Percentiles rank a stretch among this genome's conserved stretches.
Evolutionary conservation across 768 basidiomycete species (phyloP).

Genomic region (Lactarius evosmus): DNA sequence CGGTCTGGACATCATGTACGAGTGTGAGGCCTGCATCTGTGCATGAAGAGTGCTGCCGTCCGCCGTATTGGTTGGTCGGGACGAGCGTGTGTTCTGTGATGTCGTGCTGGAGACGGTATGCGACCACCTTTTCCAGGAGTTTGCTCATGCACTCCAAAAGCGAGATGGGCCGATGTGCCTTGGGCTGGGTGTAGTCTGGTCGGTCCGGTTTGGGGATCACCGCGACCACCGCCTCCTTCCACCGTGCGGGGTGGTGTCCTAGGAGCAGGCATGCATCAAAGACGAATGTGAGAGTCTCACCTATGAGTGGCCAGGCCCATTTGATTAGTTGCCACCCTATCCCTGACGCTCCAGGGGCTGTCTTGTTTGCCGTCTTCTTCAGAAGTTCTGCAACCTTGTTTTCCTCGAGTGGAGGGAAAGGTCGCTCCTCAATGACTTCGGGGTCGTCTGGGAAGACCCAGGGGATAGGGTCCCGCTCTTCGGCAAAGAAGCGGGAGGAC

Average conservation of each 20-base stretch:
- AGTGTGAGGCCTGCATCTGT: slow-evolving; percentile 37
- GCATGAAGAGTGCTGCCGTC: slow-evolving; percentile 33
- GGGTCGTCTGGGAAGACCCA: too few species aligned
- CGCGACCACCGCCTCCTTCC: slow-evolving; percentile 33
- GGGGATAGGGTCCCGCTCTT: too few species aligned
- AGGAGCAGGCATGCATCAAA: not conserved
- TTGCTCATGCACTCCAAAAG: slow-evolving; percentile 35
- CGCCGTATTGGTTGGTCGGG: too few species aligned
- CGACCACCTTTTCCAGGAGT: slow-evolving; percentile 23
- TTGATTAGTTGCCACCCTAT: too few species aligned
- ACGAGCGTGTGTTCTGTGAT: slow-evolving; percentile 34
- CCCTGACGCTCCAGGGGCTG: too few species aligned
- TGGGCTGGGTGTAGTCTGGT: slow-evolving; percentile 35
- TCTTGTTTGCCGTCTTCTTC: too few species aligned
- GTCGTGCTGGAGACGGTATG: slow-evolving; percentile 37
- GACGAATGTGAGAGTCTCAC: not conserved
- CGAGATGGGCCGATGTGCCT: slow-evolving; percentile 39
- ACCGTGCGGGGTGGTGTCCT: slow-evolving; percentile 20
- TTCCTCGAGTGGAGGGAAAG: too few species aligned
- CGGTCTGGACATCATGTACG: not conserved
- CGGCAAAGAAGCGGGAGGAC: too few species aligned
- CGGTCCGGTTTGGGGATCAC: slow-evolving; percentile 39
- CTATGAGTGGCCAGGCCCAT: too few species aligned
- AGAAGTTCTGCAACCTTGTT: too few species aligned
- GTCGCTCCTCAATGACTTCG: too few species aligned